Conservation (phyloP, 2,329 filamentous ascomycete species). For the Paecilomyces variotii region DNA sequence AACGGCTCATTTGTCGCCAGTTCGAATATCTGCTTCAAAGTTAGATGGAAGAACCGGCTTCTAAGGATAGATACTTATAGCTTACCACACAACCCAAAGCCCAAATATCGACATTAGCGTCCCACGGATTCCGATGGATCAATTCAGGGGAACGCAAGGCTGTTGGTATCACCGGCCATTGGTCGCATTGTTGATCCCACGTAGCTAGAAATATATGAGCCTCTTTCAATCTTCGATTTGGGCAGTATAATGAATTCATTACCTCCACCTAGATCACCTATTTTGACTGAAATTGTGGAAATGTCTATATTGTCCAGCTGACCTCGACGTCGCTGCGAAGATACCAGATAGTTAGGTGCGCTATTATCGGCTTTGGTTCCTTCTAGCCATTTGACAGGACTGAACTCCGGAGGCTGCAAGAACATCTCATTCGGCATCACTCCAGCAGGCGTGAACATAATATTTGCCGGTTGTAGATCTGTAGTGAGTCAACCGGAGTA, state of each 20-base stretch:
- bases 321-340: conserved; percentile 10
- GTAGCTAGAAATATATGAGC: conserved; percentile 1
- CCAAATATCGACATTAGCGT: conserved; percentile 14
- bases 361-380: conserved; percentile 9
- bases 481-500: not conserved
- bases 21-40: not conserved
- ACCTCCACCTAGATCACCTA: conserved; percentile 17
- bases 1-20: not conserved
- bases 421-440: not conserved
- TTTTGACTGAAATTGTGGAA: conserved; percentile 10
- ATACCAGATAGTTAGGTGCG: conserved; percentile 12
- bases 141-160: conserved; percentile 14
- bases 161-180: conserved; percentile 9
- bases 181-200: conserved; percentile 4
- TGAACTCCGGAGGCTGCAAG: conserved; percentile 10
- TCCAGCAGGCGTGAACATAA: conserved; percentile 9
- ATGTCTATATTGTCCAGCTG: conserved; percentile 7
- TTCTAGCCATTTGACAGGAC: conserved; percentile 11
- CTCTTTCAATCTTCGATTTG: conserved; percentile 1
- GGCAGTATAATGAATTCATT: conserved; percentile 1
- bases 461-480: conserved; percentile 17
- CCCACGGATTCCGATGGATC: conserved; percentile 8
- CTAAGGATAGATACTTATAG: not conserved
- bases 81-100: conserved; percentile 8
- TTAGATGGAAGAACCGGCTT: not conserved